Evolutionary conservation across 352 stramenopile species (phyloP).

Genomic region (Phytopythium litorale): DNA sequence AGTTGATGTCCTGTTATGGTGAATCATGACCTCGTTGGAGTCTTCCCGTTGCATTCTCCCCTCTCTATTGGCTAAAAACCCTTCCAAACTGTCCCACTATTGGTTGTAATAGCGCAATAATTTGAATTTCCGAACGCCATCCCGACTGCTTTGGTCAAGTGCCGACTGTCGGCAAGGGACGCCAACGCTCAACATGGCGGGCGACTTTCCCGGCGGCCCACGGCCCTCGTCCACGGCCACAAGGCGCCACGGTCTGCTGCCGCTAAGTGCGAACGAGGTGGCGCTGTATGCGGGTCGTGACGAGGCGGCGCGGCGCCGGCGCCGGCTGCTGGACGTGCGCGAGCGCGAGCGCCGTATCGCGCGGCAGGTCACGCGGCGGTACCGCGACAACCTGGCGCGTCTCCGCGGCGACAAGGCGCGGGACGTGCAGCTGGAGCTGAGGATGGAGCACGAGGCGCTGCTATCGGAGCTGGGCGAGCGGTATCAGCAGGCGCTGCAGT

Average conservation of each 20-base stretch:
- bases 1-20: too few species aligned
- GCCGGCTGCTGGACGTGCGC: conserved; percentile 53
- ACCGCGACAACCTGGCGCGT: conserved; percentile 55
- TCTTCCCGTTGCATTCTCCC: too few species aligned
- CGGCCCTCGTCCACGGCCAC: too few species aligned
- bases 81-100: too few species aligned
- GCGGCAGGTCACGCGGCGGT: conserved; percentile 66
- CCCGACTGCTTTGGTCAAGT: too few species aligned
- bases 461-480: conserved; percentile 42
- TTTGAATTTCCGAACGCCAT: too few species aligned
- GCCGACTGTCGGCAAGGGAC: neutral
- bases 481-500: conserved; percentile 59
- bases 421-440: conserved; percentile 20
- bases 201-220: too few species aligned
- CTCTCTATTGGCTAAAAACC: too few species aligned
- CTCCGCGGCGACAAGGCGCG: conserved; percentile 38
- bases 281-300: conserved; percentile 54
- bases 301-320: conserved; percentile 41
- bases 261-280: conserved; percentile 59
- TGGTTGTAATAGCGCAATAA: too few species aligned
- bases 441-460: conserved; percentile 28
- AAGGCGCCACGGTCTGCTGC: conserved; percentile 35
- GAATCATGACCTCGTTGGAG: too few species aligned
- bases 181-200: neutral
- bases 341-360: conserved; percentile 53